Evolutionary conservation across 768 basidiomycete species (phyloP).

Genomic region (Pleurotus giganteus): DNA sequence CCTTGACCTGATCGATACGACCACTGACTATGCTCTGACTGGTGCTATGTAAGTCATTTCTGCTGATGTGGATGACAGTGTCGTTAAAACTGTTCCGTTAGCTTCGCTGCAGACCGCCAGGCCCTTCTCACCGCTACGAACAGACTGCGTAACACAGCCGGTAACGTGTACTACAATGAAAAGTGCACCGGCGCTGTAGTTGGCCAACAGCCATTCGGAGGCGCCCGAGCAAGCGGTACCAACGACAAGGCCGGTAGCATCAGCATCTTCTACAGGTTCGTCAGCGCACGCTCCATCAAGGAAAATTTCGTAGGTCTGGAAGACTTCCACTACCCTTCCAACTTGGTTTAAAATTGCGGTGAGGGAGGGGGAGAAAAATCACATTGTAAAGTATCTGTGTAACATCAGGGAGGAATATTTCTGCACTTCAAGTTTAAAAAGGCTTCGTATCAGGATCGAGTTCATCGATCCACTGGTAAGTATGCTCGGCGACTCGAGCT

Average conservation of each 20-base stretch:
- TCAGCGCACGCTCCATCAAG: constrained; percentile 91
- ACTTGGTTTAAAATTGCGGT: constrained; percentile 52
- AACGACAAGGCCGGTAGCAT: constrained; percentile 96
- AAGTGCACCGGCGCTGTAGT: constrained; percentile 98
- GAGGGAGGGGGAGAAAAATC: too few species aligned
- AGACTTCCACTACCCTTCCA: constrained; percentile 84
- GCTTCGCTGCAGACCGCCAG: constrained; percentile 81
- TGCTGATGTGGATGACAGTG: background rate
- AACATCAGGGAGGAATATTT: background rate
- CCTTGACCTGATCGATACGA: constrained; percentile 80
- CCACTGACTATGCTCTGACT: constrained; percentile 90
- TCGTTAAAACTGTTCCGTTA: constrained; percentile 26
- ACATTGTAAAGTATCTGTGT: background rate
- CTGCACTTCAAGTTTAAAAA: background rate
- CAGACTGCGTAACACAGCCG: constrained; percentile 85
- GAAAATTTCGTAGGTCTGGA: constrained; percentile 90
- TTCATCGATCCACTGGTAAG: constrained; percentile 8
- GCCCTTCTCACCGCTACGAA: constrained; percentile 80
- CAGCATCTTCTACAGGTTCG: constrained; percentile 68
- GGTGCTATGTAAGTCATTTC: constrained; percentile 74
- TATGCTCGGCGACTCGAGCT: constrained; percentile 1
- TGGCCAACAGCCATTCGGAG: constrained; percentile 98
- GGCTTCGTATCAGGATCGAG: background rate
- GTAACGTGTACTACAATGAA: constrained; percentile 98
- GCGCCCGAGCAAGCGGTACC: constrained; percentile 88